Percentiles rank a stretch among this genome's conserved stretches.
Evolutionary conservation across 257 asterid species (phyloP).

Genomic region (Ballota nigra): DNA sequence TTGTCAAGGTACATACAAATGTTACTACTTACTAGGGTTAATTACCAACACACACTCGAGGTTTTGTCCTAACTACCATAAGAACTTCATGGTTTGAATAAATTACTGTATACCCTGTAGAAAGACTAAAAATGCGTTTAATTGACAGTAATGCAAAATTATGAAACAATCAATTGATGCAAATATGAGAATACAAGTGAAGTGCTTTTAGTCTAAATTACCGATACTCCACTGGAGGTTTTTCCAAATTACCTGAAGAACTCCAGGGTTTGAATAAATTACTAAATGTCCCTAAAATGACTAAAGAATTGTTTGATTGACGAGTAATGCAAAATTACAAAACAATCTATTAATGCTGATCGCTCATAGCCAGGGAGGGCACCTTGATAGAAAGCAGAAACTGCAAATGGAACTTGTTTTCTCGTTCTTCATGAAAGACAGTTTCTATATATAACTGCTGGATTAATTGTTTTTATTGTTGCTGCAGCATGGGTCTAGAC

Average conservation of each 20-base stretch:
- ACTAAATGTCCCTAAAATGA: neutral
- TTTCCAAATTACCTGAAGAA: too few species aligned
- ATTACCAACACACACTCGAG: neutral
- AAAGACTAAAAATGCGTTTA: neutral
- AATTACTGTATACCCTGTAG: too few species aligned
- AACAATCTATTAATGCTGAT: neutral
- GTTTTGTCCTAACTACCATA: neutral
- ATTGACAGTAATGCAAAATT: neutral
- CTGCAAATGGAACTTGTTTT: neutral
- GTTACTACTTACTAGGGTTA: neutral
- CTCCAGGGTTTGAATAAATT: neutral
- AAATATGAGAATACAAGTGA: neutral
- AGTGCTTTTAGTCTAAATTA: neutral
- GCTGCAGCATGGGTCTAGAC: constrained; percentile 86
- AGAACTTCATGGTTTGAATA: neutral
- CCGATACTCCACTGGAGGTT: neutral
- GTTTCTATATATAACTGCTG: neutral
- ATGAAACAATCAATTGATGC: neutral
- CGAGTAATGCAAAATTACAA: neutral
- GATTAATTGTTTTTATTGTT: constrained; percentile 1
- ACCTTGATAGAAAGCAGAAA: neutral
- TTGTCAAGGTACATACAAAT: constrained; percentile 66
- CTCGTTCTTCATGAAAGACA: neutral
- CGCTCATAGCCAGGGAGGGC: neutral
- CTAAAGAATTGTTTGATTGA: neutral